A percentile compares a stretch with the other conserved stretches of the same genome.
phyloP scores from a whole-genome alignment of 164 flowering plant genomes.

The Saururus chinensis region DNA sequence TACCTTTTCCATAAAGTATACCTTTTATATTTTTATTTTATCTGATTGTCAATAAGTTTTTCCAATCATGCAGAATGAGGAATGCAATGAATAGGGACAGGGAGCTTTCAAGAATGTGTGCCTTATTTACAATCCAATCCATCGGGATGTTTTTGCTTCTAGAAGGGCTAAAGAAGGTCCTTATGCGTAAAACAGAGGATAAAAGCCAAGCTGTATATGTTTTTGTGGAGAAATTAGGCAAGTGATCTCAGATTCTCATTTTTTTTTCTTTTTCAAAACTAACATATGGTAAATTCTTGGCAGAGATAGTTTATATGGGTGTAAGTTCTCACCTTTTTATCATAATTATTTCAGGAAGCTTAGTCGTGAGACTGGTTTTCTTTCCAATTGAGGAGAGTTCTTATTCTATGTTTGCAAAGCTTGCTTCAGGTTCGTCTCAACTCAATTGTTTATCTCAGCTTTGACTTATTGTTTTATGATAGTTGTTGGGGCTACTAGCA shows the following conservation, averaged over 20 bases:
- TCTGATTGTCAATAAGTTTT: no score
- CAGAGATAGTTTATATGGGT: neutral
- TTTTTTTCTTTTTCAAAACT: neutral
- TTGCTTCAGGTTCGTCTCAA: constrained; percentile 70
- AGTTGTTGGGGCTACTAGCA: neutral
- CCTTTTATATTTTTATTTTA: no score
- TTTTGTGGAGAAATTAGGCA: constrained; percentile 90
- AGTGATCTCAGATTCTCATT: constrained; percentile 1
- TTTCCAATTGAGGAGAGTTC: constrained; percentile 98
- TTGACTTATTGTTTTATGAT: neutral
- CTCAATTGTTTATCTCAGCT: constrained; percentile 2
- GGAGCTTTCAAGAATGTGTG: constrained; percentile 65
- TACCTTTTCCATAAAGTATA: no score
- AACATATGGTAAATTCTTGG: neutral
- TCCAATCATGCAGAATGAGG: constrained; percentile 42
- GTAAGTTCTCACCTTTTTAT: neutral
- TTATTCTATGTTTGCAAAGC: constrained; percentile 87
- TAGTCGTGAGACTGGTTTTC: constrained; percentile 88
- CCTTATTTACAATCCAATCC: constrained; percentile 70
- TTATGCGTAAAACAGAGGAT: constrained; percentile 84
- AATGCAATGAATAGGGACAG: constrained; percentile 36
- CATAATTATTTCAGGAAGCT: constrained; percentile 56
- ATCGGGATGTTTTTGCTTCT: constrained; percentile 75
- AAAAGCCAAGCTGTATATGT: constrained; percentile 97
- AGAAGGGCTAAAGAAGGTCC: constrained; percentile 92